phyloP scores from a whole-genome alignment of 345 rosid species.

The Pugionium dolabratum region DNA sequence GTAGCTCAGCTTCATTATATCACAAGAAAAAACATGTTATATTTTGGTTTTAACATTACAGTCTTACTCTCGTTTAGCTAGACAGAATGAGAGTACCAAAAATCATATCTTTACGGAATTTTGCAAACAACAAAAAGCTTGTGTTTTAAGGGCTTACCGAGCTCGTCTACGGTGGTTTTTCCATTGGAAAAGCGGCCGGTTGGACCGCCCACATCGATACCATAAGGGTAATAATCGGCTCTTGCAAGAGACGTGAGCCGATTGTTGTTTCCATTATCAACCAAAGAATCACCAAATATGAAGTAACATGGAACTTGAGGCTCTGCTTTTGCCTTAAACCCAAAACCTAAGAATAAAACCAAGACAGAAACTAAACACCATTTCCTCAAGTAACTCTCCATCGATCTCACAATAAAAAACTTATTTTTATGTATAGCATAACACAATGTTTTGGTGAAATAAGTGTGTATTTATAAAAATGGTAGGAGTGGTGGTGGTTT shows the following conservation, averaged over 20 bases:
- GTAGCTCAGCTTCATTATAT: slow-evolving; percentile 52
- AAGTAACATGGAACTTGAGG: slow-evolving; percentile 83
- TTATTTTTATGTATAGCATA: slow-evolving; percentile 10
- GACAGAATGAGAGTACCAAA: no score
- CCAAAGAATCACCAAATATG: slow-evolving; percentile 88
- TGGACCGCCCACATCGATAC: slow-evolving; percentile 77
- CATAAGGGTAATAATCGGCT: slow-evolving; percentile 84
- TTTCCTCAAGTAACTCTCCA: slow-evolving; percentile 44
- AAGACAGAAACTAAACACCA: slow-evolving; percentile 32
- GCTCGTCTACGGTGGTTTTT: slow-evolving; percentile 68
- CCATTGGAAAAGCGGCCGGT: slow-evolving; percentile 84
- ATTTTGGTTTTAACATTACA: no score
- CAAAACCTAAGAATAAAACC: slow-evolving; percentile 27
- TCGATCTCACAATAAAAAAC: slow-evolving; percentile 23
- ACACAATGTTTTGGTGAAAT: slow-evolving; percentile 2
- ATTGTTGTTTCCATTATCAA: slow-evolving; percentile 91
- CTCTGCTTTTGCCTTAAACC: slow-evolving; percentile 39
- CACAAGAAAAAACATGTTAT: neutral
- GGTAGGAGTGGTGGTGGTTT: no score
- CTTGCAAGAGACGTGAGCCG: slow-evolving; percentile 57
- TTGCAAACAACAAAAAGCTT: no score
- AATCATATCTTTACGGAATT: no score
- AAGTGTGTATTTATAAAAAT: neutral
- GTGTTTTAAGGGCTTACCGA: no score
- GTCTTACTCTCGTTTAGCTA: neutral